Evolutionary conservation across 805 yeast species (phyloP), one percentile per base, ranked within the genome.

Genomic region (Lipomyces spencermartinsiae): DNA sequence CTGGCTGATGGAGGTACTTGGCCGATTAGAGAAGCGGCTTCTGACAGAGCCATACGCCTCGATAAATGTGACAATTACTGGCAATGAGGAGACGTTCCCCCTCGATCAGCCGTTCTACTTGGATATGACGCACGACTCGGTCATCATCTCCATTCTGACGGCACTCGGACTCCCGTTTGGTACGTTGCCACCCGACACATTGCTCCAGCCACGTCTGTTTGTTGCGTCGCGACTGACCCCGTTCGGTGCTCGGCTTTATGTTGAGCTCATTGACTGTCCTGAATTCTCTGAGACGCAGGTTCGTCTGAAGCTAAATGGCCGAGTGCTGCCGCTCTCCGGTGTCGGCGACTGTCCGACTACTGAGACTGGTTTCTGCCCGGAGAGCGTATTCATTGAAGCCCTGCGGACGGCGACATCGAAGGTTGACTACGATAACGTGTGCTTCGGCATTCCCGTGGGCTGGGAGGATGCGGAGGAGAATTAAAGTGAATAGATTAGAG

Each of bases 81-180:
- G 65, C 60, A 60, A 63, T 65, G 70, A 73, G 14, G 74, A 61
- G 25, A 73, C 76, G 10, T 80, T 81, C 75, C 84, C 84, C 25
- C 70, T 78, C 31, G 83, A 80, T 67, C 85, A 77, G 75, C 83
- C 84, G 64, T 80, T 90, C 59, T 88, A 89, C 82, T 81, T 90
- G 72, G 89, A 87, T 71, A 89, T 91, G 80, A 83, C 91, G 16
- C 97, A 92, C 75, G 97, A 92, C 76, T 84, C 89, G 51, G 89
- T 89, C 70, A 78, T 91, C 55, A 81, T 87, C 70, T 80, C 88
- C 55, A 87, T 83, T 73, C 79, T 88, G 73, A 80, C 91, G 35
- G 90, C 94, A 1, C 78, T 90, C 59, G 93, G 92, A 7, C 76
- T 90, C 59, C 81, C 70, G 2, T 63, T 69, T 29, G 72, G 70